Conservation (phyloP, 1,284 basidiomycete species). For the Moniliophthora roreri region DNA sequence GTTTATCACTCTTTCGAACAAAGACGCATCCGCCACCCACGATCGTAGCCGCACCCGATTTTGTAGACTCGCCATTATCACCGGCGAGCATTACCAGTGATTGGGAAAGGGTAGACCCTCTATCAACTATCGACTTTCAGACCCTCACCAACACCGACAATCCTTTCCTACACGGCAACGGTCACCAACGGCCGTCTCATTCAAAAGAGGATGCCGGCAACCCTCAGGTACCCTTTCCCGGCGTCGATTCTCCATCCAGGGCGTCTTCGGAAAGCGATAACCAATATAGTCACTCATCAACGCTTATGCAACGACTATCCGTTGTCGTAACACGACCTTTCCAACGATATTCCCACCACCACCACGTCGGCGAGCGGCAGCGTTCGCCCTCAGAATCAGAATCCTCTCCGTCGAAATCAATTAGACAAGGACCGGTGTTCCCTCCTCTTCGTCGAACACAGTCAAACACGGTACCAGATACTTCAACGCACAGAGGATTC, state of each 20-base stretch:
- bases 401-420: not conserved
- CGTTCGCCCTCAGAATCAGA: not conserved
- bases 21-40: too few relatives aligned
- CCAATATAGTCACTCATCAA: not conserved
- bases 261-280: not conserved
- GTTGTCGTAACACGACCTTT: not conserved
- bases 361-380: too few relatives aligned
- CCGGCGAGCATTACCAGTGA: not conserved
- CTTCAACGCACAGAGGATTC: not conserved
- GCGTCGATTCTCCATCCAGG: not conserved
- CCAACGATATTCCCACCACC: not conserved
- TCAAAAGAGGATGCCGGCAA: not conserved
- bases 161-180: conserved; percentile 3
- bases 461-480: not conserved
- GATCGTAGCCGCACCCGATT: too few relatives aligned
- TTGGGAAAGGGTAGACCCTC: conserved; percentile 6
- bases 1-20: too few relatives aligned
- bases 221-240: not conserved
- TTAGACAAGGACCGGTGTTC: not conserved
- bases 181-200: not conserved
- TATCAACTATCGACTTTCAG: conserved; percentile 6
- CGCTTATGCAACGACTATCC: not conserved
- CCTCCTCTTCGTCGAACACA: not conserved
- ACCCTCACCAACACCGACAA: conserved; percentile 3
- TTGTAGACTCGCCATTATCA: not conserved